Conservation (phyloP, 108 stramenopile species). For the Pseudonitzschia pungens region DNA sequence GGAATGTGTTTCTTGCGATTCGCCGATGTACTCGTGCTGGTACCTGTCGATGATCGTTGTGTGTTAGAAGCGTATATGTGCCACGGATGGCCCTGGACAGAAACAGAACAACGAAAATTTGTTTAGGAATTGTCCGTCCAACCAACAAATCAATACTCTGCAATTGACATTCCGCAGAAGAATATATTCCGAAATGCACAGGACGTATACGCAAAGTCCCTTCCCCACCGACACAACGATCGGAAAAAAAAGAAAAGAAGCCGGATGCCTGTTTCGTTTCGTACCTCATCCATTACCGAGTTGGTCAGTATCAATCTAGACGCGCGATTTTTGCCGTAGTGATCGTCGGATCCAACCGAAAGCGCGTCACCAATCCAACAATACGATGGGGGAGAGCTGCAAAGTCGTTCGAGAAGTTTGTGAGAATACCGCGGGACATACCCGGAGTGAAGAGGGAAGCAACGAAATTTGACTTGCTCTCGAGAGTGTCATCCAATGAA, state of each 20-base stretch:
- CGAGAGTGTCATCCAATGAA: no score
- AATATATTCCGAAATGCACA: not conserved
- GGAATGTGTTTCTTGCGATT: conserved; percentile 1
- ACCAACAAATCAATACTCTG: no score
- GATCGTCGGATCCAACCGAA: not conserved
- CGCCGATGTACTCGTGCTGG: not conserved
- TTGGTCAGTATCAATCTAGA: conserved; percentile 47
- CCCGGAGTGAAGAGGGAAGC: not conserved
- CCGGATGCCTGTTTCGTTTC: no score
- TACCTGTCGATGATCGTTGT: not conserved
- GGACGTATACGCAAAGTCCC: no score
- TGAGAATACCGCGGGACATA: not conserved
- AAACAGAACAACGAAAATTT: not conserved
- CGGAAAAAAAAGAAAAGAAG: no score
- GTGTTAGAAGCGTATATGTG: conserved; percentile 55
- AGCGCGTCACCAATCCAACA: conserved; percentile 58
- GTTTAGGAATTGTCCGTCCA: not conserved
- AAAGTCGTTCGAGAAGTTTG: not conserved
- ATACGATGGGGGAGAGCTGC: conserved; percentile 59
- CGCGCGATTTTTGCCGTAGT: not conserved
- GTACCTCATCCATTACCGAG: conserved; percentile 50
- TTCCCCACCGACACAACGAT: no score
- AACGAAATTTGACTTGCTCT: no score
- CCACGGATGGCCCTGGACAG: conserved; percentile 46
- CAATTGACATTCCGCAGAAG: not conserved